phyloP scores from a whole-genome alignment of 352 stramenopile genomes.

The Elongisporangium undulatum region DNA sequence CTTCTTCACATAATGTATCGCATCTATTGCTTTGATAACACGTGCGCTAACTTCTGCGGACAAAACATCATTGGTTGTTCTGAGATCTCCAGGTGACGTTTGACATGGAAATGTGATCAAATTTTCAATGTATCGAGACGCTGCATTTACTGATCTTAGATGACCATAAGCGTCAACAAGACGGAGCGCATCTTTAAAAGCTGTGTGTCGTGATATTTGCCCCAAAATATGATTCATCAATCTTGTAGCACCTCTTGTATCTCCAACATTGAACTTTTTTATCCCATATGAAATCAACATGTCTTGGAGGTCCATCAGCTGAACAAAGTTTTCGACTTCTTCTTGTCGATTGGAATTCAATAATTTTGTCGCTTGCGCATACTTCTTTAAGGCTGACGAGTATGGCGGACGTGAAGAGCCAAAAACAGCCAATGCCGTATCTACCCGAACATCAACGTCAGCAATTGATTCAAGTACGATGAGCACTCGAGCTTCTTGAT shows the following conservation, averaged over 20 bases:
- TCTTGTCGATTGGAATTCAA: conserved; percentile 45
- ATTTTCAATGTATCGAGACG: conserved; percentile 62
- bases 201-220: conserved; percentile 38
- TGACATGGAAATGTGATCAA: conserved; percentile 25
- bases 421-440: conserved; percentile 28
- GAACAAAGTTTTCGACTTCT: conserved; percentile 55
- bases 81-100: neutral
- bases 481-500: conserved; percentile 23
- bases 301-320: conserved; percentile 75
- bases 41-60: conserved; percentile 9
- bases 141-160: conserved; percentile 40
- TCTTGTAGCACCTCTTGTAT: conserved; percentile 38
- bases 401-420: conserved; percentile 51
- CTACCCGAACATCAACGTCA: conserved; percentile 17
- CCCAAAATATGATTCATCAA: conserved; percentile 56
- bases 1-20: conserved; percentile 40
- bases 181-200: conserved; percentile 49
- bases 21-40: conserved; percentile 14
- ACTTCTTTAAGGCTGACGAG: conserved; percentile 41
- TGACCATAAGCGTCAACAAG: conserved; percentile 60
- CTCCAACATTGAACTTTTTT: conserved; percentile 45
- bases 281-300: conserved; percentile 64
- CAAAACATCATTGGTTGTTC: neutral
- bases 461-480: conserved; percentile 29
- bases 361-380: conserved; percentile 21